Evolutionary conservation across 192 early-diverging fungal species (phyloP), one percentile per base, ranked within the genome.

Genomic region (Entrophospora sp.): DNA sequence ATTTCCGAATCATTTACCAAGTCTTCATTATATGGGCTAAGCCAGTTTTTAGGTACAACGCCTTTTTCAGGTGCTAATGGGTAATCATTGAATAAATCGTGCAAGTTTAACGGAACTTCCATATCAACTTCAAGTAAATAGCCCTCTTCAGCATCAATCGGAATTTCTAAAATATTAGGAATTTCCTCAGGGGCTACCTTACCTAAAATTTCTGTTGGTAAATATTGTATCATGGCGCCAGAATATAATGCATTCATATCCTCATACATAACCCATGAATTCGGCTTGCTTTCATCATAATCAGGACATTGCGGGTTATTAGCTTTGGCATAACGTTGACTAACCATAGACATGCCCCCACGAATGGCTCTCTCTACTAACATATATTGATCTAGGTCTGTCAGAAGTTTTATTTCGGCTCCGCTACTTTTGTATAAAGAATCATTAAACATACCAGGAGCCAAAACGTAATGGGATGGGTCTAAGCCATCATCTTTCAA

Each of bases 11-110:
- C 28, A 36, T 36, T 10, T 57, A 57, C 55, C 32, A 57, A 57
- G 14, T 30, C 32, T 57, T 57, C 28, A 57, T 57, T 57, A 57
- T 57, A 57, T 36, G 32, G 32, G 24, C 55, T 57, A 57, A 57
- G 28, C 28, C 48, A 51, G 48, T 51, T 51, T 51, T 51, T n/a
- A 7, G 48, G 48, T 51, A 57, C 55, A 10, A 57, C 13, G 3
- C 32, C 3, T 20, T 57, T 57, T 36, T 57, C 31, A 16, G 55
- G 28, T n/a, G 55, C 31, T 57, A 57, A 57, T 4, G 28, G 28
- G 13, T 57, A 57, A 57, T 57, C 28, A n/a, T 8, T 13, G 32
- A 57, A 57, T 10, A 57, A 57, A 18, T 57, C 31, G 20, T 57
- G 28, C 28, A 57, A 57, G 24, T 51, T 16, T 16, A 25, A 6